Evolutionary conservation across 768 basidiomycete genomes (phyloP).

Genomic region (Strobilomyces confusus): DNA sequence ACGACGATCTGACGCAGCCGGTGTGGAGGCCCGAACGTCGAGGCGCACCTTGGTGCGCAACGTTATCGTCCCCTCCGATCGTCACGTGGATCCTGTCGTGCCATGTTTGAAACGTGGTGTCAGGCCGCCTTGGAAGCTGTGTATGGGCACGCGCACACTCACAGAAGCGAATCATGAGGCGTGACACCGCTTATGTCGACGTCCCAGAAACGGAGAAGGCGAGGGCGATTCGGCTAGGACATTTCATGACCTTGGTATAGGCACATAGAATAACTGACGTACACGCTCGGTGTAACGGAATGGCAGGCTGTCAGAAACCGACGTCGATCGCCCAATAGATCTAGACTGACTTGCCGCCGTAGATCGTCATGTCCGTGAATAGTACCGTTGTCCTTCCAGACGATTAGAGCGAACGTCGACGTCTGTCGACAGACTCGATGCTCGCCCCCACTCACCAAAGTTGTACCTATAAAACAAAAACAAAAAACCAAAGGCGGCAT

Average conservation of each 20-base stretch:
- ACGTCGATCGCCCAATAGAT: neutral
- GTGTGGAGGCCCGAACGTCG: too few species aligned
- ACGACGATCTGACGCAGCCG: slow-evolving; percentile 1
- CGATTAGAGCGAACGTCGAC: neutral
- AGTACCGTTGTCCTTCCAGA: slow-evolving; percentile 5
- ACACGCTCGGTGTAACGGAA: neutral
- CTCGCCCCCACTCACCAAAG: neutral
- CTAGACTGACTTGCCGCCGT: neutral
- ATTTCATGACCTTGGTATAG: neutral
- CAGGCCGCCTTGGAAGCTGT: neutral
- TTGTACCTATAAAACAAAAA: slow-evolving; percentile 4
- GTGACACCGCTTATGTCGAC: slow-evolving; percentile 14
- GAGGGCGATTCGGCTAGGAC: slow-evolving; percentile 3
- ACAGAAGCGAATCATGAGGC: slow-evolving; percentile 10
- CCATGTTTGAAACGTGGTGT: neutral
- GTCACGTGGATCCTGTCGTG: slow-evolving; percentile 11
- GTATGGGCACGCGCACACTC: neutral
- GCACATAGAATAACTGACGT: neutral
- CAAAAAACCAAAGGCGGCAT: neutral
- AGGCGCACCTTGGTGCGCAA: slow-evolving; percentile 8
- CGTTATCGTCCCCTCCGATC: slow-evolving; percentile 6
- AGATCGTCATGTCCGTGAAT: slow-evolving; percentile 8
- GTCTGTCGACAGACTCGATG: neutral
- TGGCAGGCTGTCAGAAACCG: neutral
- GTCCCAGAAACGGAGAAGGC: slow-evolving; percentile 4